These are phyloP conservation scores for Trypanosoma mega DNA, from an alignment of 208 protist species.

Conservation along the genomic window DNA sequence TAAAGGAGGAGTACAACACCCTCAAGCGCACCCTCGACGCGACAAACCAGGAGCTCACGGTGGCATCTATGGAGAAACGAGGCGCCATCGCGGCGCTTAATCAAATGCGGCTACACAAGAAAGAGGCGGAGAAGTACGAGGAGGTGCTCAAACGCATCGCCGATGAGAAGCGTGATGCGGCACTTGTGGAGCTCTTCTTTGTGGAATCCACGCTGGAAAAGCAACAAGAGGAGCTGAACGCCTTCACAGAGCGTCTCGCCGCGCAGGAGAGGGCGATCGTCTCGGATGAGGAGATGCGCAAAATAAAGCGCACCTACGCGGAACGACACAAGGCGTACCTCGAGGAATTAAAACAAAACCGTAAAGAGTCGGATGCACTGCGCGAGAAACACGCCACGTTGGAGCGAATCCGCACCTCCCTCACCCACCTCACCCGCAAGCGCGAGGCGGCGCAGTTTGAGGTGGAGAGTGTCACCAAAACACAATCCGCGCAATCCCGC, in stretches of 20 bases:
- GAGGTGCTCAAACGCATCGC: slow-evolving; percentile 47
- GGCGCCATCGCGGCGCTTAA: slow-evolving; percentile 89
- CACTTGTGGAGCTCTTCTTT: slow-evolving; percentile 90
- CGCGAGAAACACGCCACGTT: slow-evolving; percentile 61
- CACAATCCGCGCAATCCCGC: slow-evolving; percentile 44
- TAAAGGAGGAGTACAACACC: slow-evolving; percentile 93
- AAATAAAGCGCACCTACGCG: slow-evolving; percentile 78
- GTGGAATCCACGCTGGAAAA: slow-evolving; percentile 76
- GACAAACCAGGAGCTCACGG: slow-evolving; percentile 79
- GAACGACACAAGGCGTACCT: slow-evolving; percentile 75
- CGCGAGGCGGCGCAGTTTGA: slow-evolving; percentile 55
- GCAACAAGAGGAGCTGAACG: slow-evolving; percentile 63
- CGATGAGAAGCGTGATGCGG: slow-evolving; percentile 60
- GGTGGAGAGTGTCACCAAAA: slow-evolving; percentile 46
- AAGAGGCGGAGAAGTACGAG: slow-evolving; percentile 93
- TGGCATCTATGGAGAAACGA: slow-evolving; percentile 88
- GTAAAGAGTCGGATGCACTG: slow-evolving; percentile 59
- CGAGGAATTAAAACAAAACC: slow-evolving; percentile 68
- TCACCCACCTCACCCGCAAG: slow-evolving; percentile 70
- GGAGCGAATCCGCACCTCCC: slow-evolving; percentile 63
- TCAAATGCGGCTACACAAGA: slow-evolving; percentile 94
- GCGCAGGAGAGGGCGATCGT: slow-evolving; percentile 70
- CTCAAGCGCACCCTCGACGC: slow-evolving; percentile 57
- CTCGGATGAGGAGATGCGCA: slow-evolving; percentile 63
- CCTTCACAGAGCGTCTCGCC: slow-evolving; percentile 49